Percentiles rank a stretch among this genome's conserved stretches.
phyloP scores from a whole-genome alignment of 2,329 filamentous ascomycete species.

The Phialophora chinensis region DNA sequence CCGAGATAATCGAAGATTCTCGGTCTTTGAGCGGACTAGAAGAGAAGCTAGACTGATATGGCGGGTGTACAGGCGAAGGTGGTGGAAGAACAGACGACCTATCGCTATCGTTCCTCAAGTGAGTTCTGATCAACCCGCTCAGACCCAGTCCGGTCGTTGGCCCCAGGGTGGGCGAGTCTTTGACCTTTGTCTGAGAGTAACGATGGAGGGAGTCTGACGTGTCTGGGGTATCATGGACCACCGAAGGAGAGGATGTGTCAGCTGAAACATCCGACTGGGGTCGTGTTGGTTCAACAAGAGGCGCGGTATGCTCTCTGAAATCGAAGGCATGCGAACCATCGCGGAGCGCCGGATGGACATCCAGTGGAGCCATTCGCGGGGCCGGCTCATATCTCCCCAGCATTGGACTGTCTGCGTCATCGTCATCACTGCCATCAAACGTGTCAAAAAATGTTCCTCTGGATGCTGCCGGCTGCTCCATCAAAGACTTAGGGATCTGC shows the following conservation, averaged over 20 bases:
- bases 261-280: conserved; percentile 29
- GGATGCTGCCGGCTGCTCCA: conserved; percentile 27
- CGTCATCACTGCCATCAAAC: conserved; percentile 46
- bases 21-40: conserved; percentile 17
- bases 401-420: conserved; percentile 43
- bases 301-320: conserved; percentile 26
- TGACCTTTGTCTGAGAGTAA: conserved; percentile 31
- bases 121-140: conserved; percentile 81
- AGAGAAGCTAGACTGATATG: conserved; percentile 3
- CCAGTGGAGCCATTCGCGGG: conserved; percentile 41
- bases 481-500: conserved; percentile 4
- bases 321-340: conserved; percentile 42
- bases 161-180: conserved; percentile 80
- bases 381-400: conserved; percentile 30
- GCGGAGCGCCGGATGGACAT: conserved; percentile 48
- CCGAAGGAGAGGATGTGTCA: conserved; percentile 28
- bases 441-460: conserved; percentile 37
- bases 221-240: conserved; percentile 30
- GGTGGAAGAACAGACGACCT: conserved; percentile 77
- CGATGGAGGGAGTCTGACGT: conserved; percentile 30
- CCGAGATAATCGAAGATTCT: conserved; percentile 38
- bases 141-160: conserved; percentile 65
- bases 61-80: conserved; percentile 46
- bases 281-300: conserved; percentile 7
- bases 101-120: conserved; percentile 80